Base-by-base conservation (phyloP, 2,329 filamentous ascomycete genomes). In the Beauveria scarabaeidicola region DNA sequence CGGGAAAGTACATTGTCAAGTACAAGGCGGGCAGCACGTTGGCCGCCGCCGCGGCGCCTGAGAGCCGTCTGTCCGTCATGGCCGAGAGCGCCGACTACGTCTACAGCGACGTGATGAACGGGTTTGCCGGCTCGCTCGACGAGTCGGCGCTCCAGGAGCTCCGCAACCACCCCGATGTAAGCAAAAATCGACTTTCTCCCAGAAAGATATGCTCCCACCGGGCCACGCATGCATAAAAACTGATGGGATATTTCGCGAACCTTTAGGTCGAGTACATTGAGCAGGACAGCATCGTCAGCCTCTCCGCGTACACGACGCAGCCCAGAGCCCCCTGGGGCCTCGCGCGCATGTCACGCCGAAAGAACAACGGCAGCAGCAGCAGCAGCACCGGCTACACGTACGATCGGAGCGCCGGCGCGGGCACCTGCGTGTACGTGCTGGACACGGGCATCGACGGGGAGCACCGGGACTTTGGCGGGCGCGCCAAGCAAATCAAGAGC, bases 261-360 rank as follows among this genome's bases (percentile, higher is more conserved):
- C 40, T n/a, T 17, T n/a, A 63, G 59, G 69, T 73, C 46, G 71
- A 73, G 17, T 76, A 70, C 63, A 69, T 78, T 38, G 74, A 78
- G 67, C 71, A 74, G 59, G 75, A 79, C 61, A 69, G 67, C 48
- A 62, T 69, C 36, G 66, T 77, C 50, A 69, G 89, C 77, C 89
- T 89, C 61, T 70, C 52, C 69, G 75, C 55, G 66, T 70, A 10
- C 66, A 72, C 47, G n/a, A 68, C 68, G 17, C 75, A 79, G 65
- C 58, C 56, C 25, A 64, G 67, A 47, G 73, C 76, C n/a, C 69
- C 73, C 21, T 77, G 74, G 75, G 74, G 73, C 19, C 67, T 76
- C 21, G 68, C 71, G 2, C 69, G 74, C n/a, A 64, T 77, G 48
- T 76, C 74, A 13, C 70, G 64, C 66, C 32, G 32, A 5, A 62